A percentile compares a stretch with the other conserved stretches of the same genome.
Conservation (phyloP, 2,329 filamentous ascomycete genomes). For the Huntiella moniliformis region DNA sequence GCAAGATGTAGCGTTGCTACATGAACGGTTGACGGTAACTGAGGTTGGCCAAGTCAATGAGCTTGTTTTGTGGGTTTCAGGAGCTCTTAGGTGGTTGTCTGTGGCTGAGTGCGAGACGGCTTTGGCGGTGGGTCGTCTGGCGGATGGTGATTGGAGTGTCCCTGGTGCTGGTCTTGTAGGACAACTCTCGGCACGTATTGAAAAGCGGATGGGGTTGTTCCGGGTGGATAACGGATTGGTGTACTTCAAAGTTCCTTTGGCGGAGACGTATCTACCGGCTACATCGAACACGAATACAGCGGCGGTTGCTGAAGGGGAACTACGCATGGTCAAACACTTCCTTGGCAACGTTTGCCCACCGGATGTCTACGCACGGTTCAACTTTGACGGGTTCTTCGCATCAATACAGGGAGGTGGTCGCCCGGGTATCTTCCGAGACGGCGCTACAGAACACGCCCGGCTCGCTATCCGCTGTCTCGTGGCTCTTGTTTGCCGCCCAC, state of each 20-base stretch:
- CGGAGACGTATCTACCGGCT: background rate
- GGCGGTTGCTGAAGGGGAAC: constrained; percentile 14
- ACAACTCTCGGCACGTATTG: constrained; percentile 1
- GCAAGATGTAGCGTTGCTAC: constrained; percentile 18
- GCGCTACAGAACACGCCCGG: constrained; percentile 18
- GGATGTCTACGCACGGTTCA: constrained; percentile 18
- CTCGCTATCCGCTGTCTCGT: constrained; percentile 15
- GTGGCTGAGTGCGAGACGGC: constrained; percentile 16
- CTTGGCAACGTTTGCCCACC: constrained; percentile 18
- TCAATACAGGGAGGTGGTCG: constrained; percentile 17
- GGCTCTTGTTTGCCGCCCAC: background rate
- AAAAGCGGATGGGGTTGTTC: constrained; percentile 1
- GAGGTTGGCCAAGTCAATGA: constrained; percentile 22
- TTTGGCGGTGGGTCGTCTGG: too few species aligned
- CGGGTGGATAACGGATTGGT: background rate
- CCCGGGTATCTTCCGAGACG: constrained; percentile 17
- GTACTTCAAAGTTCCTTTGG: background rate
- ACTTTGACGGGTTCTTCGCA: constrained; percentile 19
- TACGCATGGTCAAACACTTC: constrained; percentile 19
- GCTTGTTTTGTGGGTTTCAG: constrained; percentile 20
- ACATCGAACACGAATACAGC: background rate
- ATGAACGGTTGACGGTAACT: constrained; percentile 17
- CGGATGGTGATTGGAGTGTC: background rate
- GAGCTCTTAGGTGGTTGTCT: constrained; percentile 15
- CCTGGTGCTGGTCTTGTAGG: background rate